These are phyloP conservation scores for Dactylellina sp. DNA, from an alignment of 2,329 filamentous ascomycete genomes.

Conservation along the genomic window DNA sequence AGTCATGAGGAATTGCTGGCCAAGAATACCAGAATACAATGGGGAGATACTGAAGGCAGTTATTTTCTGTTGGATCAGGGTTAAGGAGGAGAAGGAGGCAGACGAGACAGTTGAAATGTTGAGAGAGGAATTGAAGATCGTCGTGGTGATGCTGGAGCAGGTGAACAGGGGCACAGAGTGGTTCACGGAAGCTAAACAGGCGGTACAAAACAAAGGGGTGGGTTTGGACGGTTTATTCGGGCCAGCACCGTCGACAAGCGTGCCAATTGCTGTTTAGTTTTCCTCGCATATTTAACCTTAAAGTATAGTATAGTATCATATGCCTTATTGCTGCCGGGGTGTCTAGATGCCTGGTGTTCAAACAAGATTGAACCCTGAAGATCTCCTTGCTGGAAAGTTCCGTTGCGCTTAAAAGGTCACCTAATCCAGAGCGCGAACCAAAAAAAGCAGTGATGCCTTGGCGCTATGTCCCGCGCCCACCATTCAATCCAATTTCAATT, in stretches of 20 bases:
- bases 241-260: background rate
- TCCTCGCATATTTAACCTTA: too few relatives aligned
- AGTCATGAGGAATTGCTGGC: constrained; percentile 57
- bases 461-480: too few relatives aligned
- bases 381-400: too few relatives aligned
- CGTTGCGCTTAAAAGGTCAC: too few relatives aligned
- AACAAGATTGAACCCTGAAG: too few relatives aligned
- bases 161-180: constrained; percentile 24
- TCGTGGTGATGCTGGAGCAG: constrained; percentile 34
- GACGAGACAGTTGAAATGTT: constrained; percentile 18
- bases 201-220: constrained; percentile 5
- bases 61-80: constrained; percentile 57
- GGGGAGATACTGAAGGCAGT: constrained; percentile 57
- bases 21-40: constrained; percentile 52
- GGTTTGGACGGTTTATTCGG: constrained; percentile 37
- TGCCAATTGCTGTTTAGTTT: background rate
- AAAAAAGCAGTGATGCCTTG: too few relatives aligned
- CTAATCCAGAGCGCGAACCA: too few relatives aligned
- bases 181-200: constrained; percentile 29
- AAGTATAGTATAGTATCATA: too few relatives aligned
- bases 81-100: constrained; percentile 44
- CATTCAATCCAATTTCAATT: too few relatives aligned
- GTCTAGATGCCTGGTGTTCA: too few relatives aligned
- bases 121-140: constrained; percentile 29
- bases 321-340: too few relatives aligned